Evolutionary conservation across 768 basidiomycete species (phyloP).

Genomic region (Leccinum fibrillosum): DNA sequence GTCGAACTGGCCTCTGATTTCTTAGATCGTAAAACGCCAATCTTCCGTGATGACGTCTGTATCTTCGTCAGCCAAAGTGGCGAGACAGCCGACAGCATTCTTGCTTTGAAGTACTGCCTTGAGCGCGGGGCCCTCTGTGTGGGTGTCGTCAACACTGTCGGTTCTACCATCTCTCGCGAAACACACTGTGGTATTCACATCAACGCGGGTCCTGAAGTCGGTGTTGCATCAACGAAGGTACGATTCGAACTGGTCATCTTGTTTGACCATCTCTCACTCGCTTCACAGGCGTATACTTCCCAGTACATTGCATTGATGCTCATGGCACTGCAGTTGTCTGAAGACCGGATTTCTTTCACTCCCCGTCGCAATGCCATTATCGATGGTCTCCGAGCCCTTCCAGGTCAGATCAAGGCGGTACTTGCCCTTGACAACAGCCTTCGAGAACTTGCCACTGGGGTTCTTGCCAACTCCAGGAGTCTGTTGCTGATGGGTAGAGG

Average conservation of each 20-base stretch:
- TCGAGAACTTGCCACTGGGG: conserved; percentile 80
- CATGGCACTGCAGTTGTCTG: conserved; percentile 98
- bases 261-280: background rate
- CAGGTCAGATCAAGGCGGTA: conserved; percentile 82
- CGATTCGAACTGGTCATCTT: background rate
- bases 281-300: conserved; percentile 85
- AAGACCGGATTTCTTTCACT: conserved; percentile 92
- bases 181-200: conserved; percentile 99
- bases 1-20: conserved; percentile 98
- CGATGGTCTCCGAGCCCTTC: conserved; percentile 86
- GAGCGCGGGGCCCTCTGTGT: conserved; percentile 96
- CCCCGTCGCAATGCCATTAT: conserved; percentile 92
- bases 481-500: conserved; percentile 96
- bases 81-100: conserved; percentile 97
- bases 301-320: conserved; percentile 98
- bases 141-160: conserved; percentile 98
- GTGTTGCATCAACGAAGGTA: conserved; percentile 98
- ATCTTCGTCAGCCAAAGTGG: conserved; percentile 97
- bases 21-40: conserved; percentile 97
- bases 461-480: conserved; percentile 75
- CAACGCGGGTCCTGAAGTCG: conserved; percentile 98
- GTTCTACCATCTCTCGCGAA: conserved; percentile 95
- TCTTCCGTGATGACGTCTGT: conserved; percentile 98
- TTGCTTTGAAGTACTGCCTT: conserved; percentile 93
- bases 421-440: conserved; percentile 74